Conservation (phyloP, 768 basidiomycete genomes). For the Psilocybe cubensis region DNA sequence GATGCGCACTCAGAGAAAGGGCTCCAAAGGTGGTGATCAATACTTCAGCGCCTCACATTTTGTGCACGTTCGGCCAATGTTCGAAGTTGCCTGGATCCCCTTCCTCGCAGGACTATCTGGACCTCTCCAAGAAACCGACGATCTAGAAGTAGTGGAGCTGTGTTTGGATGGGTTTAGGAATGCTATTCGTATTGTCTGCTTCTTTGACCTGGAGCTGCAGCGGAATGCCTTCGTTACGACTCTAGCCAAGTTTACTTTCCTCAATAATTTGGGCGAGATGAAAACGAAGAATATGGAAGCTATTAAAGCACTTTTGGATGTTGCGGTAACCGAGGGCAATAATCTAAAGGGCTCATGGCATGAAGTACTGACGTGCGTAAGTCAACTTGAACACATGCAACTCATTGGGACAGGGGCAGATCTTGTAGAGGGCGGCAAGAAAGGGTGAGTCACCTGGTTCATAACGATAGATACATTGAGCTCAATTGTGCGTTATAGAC, state of each 20-base stretch:
- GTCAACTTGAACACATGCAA: constrained; percentile 98
- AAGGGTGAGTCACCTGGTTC: constrained; percentile 61
- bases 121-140: constrained; percentile 94
- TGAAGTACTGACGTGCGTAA: constrained; percentile 95
- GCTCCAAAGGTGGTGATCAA: constrained; percentile 76
- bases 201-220: constrained; percentile 96
- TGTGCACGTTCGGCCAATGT: constrained; percentile 97
- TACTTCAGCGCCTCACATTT: constrained; percentile 98
- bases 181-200: constrained; percentile 95
- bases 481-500: constrained; percentile 32
- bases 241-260: constrained; percentile 93
- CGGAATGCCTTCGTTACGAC: constrained; percentile 99
- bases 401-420: constrained; percentile 92
- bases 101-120: constrained; percentile 95
- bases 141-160: constrained; percentile 87
- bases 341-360: constrained; percentile 95
- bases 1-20: constrained; percentile 90
- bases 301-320: constrained; percentile 92
- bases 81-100: constrained; percentile 99
- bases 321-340: constrained; percentile 97
- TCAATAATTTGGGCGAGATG: constrained; percentile 99
- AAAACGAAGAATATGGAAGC: constrained; percentile 99
- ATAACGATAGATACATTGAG: not conserved
- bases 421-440: constrained; percentile 74
- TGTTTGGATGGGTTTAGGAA: constrained; percentile 96